Evolutionary conservation across 1,284 basidiomycete species (phyloP), one percentile per base, ranked within the genome.

Genomic region (Tilletia walkeri): DNA sequence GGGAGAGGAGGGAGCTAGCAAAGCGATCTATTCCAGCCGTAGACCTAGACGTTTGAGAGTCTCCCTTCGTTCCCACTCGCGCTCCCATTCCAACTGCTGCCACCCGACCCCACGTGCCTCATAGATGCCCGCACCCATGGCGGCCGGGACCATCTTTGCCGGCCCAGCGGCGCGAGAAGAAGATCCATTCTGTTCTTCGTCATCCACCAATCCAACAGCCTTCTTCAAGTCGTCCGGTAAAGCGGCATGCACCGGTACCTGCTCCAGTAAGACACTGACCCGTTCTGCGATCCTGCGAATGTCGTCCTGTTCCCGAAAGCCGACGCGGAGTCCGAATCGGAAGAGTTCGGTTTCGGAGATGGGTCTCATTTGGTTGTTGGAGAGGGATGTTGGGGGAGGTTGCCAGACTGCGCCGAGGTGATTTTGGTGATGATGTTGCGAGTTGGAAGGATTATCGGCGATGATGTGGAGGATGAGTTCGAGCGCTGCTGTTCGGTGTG

Each of bases 321-420:
- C 80, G 4, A 82, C 73, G 3, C 81, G 72, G 67, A 83, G 73
- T 0, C 82, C 82, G 67, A 78, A 74, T 6, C 80, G 70, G 68
- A 83, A 81, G 54, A 83, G 73, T 71, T 83, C 81, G 9, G 76
- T 75, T 70, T 83, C 82, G 36, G 75, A 75, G 20, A 83, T 78
- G 34, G 59, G 61, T 30, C 47, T 16, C 36, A n/a, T n/a, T 3
- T 38, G 59, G 36, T 63, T 50, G 39, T 38, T 53, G 49, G 24
- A 30, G 20, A 39, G 6, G 49, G 47, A 36, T 7, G 54, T 7
- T 7, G 54, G 54, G 10, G 48, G 34, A n/a, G 47, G 50, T n/a
- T 68, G 54, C 61, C 54, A 68, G 54, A 59, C 50, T 12, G 54
- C 49, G 39, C 54, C 49, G 53, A 34, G 20, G n/a, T 20, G 38